phyloP scores from a whole-genome alignment of 2,329 filamentous ascomycete species.

The Aspergillus sp. region DNA sequence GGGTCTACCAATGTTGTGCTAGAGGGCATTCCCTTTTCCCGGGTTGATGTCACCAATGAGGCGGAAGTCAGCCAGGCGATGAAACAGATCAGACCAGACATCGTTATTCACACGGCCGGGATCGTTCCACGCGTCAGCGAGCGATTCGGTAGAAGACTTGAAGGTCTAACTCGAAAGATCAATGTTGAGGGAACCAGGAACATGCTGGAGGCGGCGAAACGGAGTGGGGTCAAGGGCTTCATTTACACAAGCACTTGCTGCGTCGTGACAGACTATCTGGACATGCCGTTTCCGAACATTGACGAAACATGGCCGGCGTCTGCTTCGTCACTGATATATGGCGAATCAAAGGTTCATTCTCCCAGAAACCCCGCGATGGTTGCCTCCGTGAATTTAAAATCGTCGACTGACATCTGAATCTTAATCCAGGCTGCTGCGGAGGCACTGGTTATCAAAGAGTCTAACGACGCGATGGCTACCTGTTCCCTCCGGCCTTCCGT shows the following conservation, averaged over 20 bases:
- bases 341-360: conserved; percentile 41
- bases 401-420: conserved; percentile 4
- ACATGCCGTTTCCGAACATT: conserved; percentile 36
- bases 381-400: neutral
- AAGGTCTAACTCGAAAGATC: conserved; percentile 46
- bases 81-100: conserved; percentile 41
- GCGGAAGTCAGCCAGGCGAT: conserved; percentile 36
- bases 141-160: conserved; percentile 35
- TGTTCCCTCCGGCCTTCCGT: conserved; percentile 46
- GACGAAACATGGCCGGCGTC: conserved; percentile 42
- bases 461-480: conserved; percentile 33
- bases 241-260: conserved; percentile 59
- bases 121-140: conserved; percentile 42
- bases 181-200: conserved; percentile 58
- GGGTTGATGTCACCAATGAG: conserved; percentile 35
- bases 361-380: neutral
- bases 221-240: conserved; percentile 48
- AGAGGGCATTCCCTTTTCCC: conserved; percentile 23
- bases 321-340: conserved; percentile 42
- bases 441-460: conserved; percentile 40
- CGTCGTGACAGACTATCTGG: conserved; percentile 53
- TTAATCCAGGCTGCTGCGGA: conserved; percentile 41
- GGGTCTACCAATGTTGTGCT: conserved; percentile 29
- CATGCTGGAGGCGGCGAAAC: conserved; percentile 48
- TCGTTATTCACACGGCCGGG: conserved; percentile 57